phyloP scores from a whole-genome alignment of 257 asterid species.

The Solanum stenotomum region DNA sequence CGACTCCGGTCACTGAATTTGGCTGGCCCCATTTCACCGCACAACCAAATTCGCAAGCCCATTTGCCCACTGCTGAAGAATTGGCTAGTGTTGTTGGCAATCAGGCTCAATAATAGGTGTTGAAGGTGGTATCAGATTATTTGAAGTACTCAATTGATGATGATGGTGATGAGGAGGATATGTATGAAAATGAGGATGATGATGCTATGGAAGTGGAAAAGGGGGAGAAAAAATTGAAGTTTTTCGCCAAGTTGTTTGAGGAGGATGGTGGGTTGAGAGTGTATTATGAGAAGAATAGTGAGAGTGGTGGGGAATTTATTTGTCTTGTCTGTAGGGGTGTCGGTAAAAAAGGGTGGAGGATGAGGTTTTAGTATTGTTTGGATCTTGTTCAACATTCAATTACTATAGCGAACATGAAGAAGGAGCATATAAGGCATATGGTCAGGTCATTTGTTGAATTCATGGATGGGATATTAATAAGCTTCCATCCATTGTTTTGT shows the following conservation, averaged over 20 bases:
- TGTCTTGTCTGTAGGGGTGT: slow-evolving; percentile 66
- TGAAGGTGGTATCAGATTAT: background rate
- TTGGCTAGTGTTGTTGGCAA: background rate
- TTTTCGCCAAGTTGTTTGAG: background rate
- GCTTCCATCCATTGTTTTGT: slow-evolving; percentile 33
- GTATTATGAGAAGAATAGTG: slow-evolving; percentile 4
- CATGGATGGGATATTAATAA: slow-evolving; percentile 70
- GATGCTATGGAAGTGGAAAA: background rate
- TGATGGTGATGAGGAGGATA: background rate
- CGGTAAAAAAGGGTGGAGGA: slow-evolving; percentile 30
- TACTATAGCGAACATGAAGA: slow-evolving; percentile 28
- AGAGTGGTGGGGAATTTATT: slow-evolving; percentile 36
- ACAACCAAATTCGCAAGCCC: background rate
- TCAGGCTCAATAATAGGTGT: background rate
- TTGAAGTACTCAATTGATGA: background rate
- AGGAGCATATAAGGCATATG: slow-evolving; percentile 50
- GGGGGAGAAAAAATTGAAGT: background rate
- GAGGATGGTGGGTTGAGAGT: background rate
- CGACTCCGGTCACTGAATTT: background rate
- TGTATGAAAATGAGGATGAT: background rate
- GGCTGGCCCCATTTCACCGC: background rate
- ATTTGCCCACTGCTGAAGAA: background rate
- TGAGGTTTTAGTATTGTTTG: slow-evolving; percentile 55
- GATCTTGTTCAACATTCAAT: slow-evolving; percentile 67
- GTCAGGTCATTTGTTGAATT: slow-evolving; percentile 49